Base-by-base conservation (phyloP, 495 filamentous ascomycete genomes). In the Aspergillus saccharolyticus region DNA sequence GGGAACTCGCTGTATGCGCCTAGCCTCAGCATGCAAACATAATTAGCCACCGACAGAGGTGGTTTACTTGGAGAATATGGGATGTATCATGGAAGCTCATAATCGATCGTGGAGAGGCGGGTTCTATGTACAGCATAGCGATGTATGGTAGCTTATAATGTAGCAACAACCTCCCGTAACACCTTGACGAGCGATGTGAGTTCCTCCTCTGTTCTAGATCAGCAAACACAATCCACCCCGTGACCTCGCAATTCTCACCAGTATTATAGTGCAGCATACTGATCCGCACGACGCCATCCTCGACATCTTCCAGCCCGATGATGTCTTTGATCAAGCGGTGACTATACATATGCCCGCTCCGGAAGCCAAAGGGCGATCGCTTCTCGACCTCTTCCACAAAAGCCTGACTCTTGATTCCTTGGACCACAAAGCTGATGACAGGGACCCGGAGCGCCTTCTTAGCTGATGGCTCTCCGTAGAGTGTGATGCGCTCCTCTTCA, bases 221-320 rank as follows among this genome's bases (percentile, higher is more conserved):
- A 50, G 47, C 47, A 50, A 28, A 17, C 16, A 8, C 17, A 28
- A 2, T 5, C 17, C 14, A 28, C 17, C 22, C 6, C 4, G 15
- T 17, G 14, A 30, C 17, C 8, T 0, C 7, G 4, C 12, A 19
- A 51, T 50, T 77, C 81, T 79, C 63, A 85, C 85, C 71, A 7
- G 83, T 89, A 64, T 90, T 91, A 72, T 90, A 90, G 74, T 89
- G 86, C 67, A 86, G 79, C 74, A 89, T 75, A 62, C 81, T 85
- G 39, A 89, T 84, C 66, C 88, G 80, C 16, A 88, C 78, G 18
- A 90, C 83, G 1, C 86, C 88, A 58, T 85, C 82, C 43, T 74
- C 66, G 42, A 66, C 57, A 59, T 71, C 66, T 42, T 58, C 77
- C 54, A 89, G 59, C 2, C 79, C 79, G 25, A 89, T 66, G 8